Conservation (phyloP, 768 basidiomycete species). For the Lactarius deliciosus region DNA sequence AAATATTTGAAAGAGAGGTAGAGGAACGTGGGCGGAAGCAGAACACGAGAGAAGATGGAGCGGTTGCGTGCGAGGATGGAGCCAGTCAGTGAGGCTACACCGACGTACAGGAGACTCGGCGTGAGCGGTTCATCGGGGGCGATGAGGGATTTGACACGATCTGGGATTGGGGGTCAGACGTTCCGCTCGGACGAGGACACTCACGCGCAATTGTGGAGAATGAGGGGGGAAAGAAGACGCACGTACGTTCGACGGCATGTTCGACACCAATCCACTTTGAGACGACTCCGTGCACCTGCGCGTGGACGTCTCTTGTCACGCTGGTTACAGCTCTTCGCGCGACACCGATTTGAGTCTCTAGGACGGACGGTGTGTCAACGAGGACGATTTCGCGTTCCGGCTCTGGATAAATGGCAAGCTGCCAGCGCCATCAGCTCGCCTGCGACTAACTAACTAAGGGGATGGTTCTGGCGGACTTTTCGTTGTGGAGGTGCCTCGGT, state of each 20-base stretch:
- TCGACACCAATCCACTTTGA: conserved; percentile 86
- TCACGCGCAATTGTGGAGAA: neutral
- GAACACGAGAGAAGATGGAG: conserved; percentile 59
- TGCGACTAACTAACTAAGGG: neutral
- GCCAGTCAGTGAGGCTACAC: conserved; percentile 83
- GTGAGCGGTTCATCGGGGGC: conserved; percentile 80
- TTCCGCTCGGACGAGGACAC: neutral
- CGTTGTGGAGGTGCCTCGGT: conserved; percentile 11
- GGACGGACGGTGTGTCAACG: conserved; percentile 67
- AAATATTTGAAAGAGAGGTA: conserved; percentile 73
- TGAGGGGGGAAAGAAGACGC: conserved; percentile 36
- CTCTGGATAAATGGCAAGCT: conserved; percentile 85
- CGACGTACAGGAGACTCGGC: conserved; percentile 88
- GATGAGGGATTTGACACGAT: conserved; percentile 77
- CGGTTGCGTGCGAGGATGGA: conserved; percentile 86
- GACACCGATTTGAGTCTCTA: conserved; percentile 75
- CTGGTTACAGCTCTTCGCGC: conserved; percentile 60
- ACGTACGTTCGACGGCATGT: conserved; percentile 84
- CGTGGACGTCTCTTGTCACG: conserved; percentile 56
- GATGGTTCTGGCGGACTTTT: conserved; percentile 19
- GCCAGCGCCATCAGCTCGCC: conserved; percentile 13
- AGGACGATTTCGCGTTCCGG: conserved; percentile 64
- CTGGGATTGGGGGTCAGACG: conserved; percentile 40
- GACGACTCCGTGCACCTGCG: conserved; percentile 68
- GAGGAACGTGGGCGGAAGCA: conserved; percentile 77